A percentile compares a stretch with the other conserved stretches of the same genome.
Conservation (phyloP, 345 rosid species). For the Populus davidiana region DNA sequence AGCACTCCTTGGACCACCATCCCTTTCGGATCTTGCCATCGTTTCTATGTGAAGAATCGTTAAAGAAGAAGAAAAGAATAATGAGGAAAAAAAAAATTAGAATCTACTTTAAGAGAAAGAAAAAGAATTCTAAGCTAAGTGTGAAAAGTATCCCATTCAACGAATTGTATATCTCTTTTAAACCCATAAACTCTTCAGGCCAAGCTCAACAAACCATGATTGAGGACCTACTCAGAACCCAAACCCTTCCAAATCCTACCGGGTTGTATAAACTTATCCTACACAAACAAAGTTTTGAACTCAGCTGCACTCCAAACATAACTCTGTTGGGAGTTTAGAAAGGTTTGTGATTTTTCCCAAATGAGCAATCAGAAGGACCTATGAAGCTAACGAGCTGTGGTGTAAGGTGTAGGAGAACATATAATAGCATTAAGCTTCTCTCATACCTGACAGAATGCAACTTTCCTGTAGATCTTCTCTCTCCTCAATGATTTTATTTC, state of each 20-base stretch:
- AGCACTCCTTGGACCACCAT: not conserved
- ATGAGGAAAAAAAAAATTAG: not conserved
- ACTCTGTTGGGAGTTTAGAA: no score
- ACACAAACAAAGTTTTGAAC: no score
- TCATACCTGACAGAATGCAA: not conserved
- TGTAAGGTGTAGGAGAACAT: not conserved
- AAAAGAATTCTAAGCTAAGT: not conserved
- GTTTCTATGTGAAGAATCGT: not conserved
- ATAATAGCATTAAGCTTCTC: not conserved
- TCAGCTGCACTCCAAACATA: no score
- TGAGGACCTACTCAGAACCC: not conserved
- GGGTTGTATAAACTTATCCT: no score
- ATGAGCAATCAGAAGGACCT: no score
- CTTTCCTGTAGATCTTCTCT: not conserved
- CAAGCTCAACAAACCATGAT: not conserved
- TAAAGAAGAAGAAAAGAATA: slow-evolving; percentile 13
- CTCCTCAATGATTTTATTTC: no score
- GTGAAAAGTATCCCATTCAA: not conserved
- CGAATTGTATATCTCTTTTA: not conserved
- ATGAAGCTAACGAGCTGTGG: no score
- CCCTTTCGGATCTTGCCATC: not conserved
- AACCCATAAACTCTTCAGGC: not conserved
- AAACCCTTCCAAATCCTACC: not conserved
- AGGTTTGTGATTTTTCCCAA: no score
- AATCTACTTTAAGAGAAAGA: no score